phyloP scores from a whole-genome alignment of 805 yeast genomes.

The Clavispora fructus region DNA sequence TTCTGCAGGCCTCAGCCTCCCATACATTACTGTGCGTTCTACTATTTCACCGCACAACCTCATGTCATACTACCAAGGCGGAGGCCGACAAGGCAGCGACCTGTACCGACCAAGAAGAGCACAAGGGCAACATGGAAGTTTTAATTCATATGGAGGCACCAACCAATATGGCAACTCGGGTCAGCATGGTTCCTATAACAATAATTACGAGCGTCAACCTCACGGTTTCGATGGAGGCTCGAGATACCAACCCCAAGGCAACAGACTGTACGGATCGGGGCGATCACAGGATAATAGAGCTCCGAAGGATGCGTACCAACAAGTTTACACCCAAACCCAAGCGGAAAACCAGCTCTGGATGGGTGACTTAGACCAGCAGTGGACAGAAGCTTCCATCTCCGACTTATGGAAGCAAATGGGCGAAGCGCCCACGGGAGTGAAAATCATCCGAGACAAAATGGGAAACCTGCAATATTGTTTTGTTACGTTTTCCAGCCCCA shows the following conservation, averaged over 20 bases:
- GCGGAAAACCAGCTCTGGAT: constrained; percentile 56
- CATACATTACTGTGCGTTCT: background rate
- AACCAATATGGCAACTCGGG: background rate
- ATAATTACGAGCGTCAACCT: background rate
- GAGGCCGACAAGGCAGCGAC: constrained; percentile 12
- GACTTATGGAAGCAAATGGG: constrained; percentile 69
- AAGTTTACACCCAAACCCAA: constrained; percentile 13
- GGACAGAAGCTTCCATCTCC: constrained; percentile 68
- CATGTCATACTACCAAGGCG: constrained; percentile 13
- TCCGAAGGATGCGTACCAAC: constrained; percentile 7
- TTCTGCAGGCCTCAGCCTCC: background rate
- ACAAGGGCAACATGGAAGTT: background rate
- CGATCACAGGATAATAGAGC: background rate
- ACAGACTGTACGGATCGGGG: background rate
- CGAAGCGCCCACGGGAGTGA: constrained; percentile 54
- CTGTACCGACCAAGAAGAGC: constrained; percentile 13
- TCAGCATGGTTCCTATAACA: background rate
- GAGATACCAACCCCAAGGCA: background rate
- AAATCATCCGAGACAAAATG: constrained; percentile 64
- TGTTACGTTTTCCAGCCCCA: constrained; percentile 60
- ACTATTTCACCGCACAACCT: background rate
- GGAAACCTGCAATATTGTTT: constrained; percentile 58
- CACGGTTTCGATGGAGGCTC: background rate
- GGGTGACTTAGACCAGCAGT: constrained; percentile 85
- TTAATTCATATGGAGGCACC: background rate